Evolutionary conservation across 2,329 filamentous ascomycete species (phyloP).

Genomic region (Cytospora chrysosperma): DNA sequence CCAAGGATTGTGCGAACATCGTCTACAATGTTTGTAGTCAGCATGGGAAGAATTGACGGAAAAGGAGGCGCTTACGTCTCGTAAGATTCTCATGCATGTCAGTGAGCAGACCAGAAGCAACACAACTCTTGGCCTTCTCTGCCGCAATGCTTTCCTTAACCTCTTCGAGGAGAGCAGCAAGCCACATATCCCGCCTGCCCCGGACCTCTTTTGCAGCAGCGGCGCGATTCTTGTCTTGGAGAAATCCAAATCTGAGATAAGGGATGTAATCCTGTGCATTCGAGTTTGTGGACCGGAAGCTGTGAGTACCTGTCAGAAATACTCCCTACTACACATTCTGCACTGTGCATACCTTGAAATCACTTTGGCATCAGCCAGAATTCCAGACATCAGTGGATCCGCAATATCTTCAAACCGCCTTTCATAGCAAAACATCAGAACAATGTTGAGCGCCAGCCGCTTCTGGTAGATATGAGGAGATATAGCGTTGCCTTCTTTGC

Average conservation of each 20-base stretch:
- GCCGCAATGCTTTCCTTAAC: not conserved
- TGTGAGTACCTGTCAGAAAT: not conserved
- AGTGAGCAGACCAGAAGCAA: conserved; percentile 10
- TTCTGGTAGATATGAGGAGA: conserved; percentile 19
- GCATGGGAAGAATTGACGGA: not conserved
- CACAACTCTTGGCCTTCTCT: conserved; percentile 2
- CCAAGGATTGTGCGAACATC: conserved; percentile 28
- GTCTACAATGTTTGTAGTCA: not conserved
- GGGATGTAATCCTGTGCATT: conserved; percentile 16
- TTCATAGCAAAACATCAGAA: conserved; percentile 16
- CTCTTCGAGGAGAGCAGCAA: conserved; percentile 7
- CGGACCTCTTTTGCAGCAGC: not conserved
- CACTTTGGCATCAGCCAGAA: conserved; percentile 8
- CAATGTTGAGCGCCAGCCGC: conserved; percentile 11
- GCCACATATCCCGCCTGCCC: conserved; percentile 11
- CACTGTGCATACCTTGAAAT: conserved; percentile 4
- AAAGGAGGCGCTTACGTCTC: not conserved
- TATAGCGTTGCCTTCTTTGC: conserved; percentile 1
- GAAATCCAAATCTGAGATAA: conserved; percentile 1
- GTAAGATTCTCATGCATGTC: conserved; percentile 7
- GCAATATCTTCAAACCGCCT: conserved; percentile 10
- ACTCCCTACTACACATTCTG: not conserved
- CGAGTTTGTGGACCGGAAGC: conserved; percentile 14
- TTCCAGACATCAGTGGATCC: conserved; percentile 11
- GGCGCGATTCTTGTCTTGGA: conserved; percentile 1